A percentile compares a stretch with the other conserved stretches of the same genome.
Evolutionary conservation across 306 rosid genomes (phyloP).

Genomic region (Luffa aegyptiaca): DNA sequence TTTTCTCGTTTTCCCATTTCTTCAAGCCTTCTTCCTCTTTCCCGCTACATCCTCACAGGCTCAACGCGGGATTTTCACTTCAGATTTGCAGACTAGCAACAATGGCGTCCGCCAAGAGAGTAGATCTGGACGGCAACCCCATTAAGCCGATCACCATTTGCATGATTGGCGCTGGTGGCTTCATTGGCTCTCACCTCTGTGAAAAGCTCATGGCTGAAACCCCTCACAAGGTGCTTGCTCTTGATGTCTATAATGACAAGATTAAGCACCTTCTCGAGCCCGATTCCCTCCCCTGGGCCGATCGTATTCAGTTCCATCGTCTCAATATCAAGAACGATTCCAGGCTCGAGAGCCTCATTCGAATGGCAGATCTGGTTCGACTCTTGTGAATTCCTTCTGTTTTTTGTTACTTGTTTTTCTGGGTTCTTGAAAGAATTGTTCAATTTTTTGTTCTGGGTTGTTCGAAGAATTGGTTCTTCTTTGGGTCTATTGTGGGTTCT

Average conservation of each 20-base stretch:
- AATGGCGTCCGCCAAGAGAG: constrained; percentile 52
- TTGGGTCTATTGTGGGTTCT: neutral
- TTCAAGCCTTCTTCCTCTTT: neutral
- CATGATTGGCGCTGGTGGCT: constrained; percentile 95
- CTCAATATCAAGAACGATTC: constrained; percentile 87
- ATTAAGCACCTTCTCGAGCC: constrained; percentile 83
- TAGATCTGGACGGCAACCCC: constrained; percentile 73
- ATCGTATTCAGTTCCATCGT: constrained; percentile 83
- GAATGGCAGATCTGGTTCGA: constrained; percentile 79
- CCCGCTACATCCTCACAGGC: neutral
- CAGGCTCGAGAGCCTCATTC: constrained; percentile 79
- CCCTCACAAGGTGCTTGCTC: constrained; percentile 66
- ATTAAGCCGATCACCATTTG: constrained; percentile 74
- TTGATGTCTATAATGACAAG: constrained; percentile 83
- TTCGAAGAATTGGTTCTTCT: neutral
- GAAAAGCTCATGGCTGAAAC: constrained; percentile 77
- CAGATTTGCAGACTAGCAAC: neutral
- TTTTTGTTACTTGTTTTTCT: neutral
- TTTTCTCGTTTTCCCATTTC: neutral
- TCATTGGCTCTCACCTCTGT: constrained; percentile 90
- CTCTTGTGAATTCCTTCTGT: neutral
- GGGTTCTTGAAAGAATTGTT: neutral
- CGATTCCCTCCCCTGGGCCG: constrained; percentile 47
- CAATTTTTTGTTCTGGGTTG: neutral
- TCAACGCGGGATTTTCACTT: neutral